Conservation (phyloP, 192 early-diverging fungal genomes). For the Coemansia furcata region DNA sequence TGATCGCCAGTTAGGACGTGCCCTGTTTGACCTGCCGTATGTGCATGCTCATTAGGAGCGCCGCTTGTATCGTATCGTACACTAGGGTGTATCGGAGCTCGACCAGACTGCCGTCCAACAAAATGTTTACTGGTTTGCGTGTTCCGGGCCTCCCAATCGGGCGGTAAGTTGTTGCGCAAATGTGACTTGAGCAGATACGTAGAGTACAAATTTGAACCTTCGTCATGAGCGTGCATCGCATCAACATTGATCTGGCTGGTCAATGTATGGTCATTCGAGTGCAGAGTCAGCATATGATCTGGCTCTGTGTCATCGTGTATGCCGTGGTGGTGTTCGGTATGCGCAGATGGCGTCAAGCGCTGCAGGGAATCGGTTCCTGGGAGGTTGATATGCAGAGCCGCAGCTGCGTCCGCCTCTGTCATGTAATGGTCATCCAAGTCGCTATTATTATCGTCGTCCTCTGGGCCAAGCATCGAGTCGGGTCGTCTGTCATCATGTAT, state of each 20-base stretch:
- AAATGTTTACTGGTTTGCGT: constrained; percentile 8
- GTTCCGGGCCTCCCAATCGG: constrained; percentile 4
- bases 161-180: constrained; percentile 40
- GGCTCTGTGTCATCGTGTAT: background rate
- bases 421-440: background rate
- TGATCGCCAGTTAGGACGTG: background rate
- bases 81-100: background rate
- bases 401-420: background rate
- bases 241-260: background rate
- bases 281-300: background rate
- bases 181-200: constrained; percentile 52
- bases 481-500: background rate
- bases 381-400: background rate
- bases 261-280: background rate
- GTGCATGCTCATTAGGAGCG: background rate
- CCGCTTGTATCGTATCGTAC: background rate
- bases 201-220: constrained; percentile 32
- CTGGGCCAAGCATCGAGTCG: constrained; percentile 3
- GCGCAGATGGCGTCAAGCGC: background rate
- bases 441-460: background rate
- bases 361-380: background rate
- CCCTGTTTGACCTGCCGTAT: background rate
- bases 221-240: constrained; percentile 10
- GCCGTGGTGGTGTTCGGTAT: background rate
- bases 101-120: constrained; percentile 15